Percentiles rank a stretch among this genome's conserved stretches.
Evolutionary conservation across 129 eudicot genomes (phyloP).

Genomic region (Arctium lappa): DNA sequence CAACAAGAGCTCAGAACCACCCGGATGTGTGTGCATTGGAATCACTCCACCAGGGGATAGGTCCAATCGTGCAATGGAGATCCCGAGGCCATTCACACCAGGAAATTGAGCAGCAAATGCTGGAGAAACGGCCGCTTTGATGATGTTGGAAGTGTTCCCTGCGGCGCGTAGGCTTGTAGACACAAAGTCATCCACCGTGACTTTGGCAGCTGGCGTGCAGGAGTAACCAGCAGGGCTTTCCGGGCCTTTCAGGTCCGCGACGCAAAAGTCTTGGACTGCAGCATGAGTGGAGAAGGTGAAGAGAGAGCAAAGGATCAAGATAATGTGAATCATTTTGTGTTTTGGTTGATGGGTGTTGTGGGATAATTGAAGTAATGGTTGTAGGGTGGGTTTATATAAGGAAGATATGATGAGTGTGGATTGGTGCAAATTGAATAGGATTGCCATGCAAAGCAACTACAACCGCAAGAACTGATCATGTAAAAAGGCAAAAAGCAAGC

Average conservation of each 20-base stretch:
- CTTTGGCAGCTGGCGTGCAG: slow-evolving; percentile 48
- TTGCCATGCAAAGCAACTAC: slow-evolving; percentile 23
- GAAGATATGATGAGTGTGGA: slow-evolving; percentile 17
- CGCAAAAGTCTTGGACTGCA: slow-evolving; percentile 75
- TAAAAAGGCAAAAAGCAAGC: slow-evolving; percentile 21
- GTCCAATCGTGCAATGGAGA: slow-evolving; percentile 72
- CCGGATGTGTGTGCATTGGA: slow-evolving; percentile 87
- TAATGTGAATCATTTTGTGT: slow-evolving; percentile 34
- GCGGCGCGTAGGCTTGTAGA: slow-evolving; percentile 38
- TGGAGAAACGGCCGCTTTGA: slow-evolving; percentile 70
- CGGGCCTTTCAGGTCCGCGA: slow-evolving; percentile 57
- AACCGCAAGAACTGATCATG: slow-evolving; percentile 14
- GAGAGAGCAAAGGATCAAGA: slow-evolving; percentile 38
- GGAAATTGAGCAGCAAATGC: slow-evolving; percentile 70
- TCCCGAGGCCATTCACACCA: slow-evolving; percentile 74
- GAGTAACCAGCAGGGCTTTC: slow-evolving; percentile 69
- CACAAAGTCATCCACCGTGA: slow-evolving; percentile 63
- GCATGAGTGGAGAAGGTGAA: slow-evolving; percentile 39
- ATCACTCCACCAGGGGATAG: slow-evolving; percentile 61
- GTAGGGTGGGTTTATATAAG: slow-evolving; percentile 16
- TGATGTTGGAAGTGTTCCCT: slow-evolving; percentile 76
- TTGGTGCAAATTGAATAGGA: background rate
- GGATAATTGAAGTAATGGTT: background rate
- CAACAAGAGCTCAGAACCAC: slow-evolving; percentile 57
- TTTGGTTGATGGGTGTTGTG: slow-evolving; percentile 8